phyloP scores from a whole-genome alignment of 805 yeast species.

The Hanseniaspora nectarophila region DNA sequence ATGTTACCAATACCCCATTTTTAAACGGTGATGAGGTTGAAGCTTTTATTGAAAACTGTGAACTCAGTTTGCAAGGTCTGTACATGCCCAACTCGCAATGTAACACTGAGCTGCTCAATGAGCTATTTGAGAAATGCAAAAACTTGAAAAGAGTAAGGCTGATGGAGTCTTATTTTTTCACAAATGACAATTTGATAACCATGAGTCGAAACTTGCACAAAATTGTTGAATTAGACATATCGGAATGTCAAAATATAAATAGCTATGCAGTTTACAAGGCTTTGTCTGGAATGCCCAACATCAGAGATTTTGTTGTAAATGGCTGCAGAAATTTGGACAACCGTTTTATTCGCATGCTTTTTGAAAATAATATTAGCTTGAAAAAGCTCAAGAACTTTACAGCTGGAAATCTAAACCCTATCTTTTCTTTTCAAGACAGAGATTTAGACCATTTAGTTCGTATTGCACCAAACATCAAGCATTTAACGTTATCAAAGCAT shows the following conservation, averaged over 20 bases:
- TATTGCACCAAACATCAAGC: conserved; percentile 9
- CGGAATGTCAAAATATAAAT: background rate
- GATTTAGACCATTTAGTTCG: background rate
- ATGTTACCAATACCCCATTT: background rate
- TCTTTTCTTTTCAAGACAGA: background rate
- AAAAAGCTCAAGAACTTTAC: conserved; percentile 4
- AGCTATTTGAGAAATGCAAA: background rate
- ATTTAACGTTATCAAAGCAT: conserved; percentile 3
- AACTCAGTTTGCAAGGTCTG: conserved; percentile 7
- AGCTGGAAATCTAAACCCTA: background rate
- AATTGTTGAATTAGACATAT: conserved; percentile 11
- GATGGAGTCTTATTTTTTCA: background rate
- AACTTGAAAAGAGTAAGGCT: conserved; percentile 8
- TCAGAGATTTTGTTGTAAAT: conserved; percentile 9
- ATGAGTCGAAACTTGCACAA: conserved; percentile 2
- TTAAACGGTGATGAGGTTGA: background rate
- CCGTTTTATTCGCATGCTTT: background rate
- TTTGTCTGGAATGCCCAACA: background rate
- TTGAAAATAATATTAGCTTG: background rate
- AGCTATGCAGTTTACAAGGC: conserved; percentile 3
- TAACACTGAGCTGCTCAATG: background rate
- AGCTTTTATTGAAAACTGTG: conserved; percentile 4
- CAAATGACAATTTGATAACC: background rate
- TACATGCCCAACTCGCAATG: conserved; percentile 7
- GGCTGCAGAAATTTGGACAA: conserved; percentile 11